Base-by-base conservation (phyloP, 1,139 yeast genomes). In the Petasospora rhodanensis region DNA sequence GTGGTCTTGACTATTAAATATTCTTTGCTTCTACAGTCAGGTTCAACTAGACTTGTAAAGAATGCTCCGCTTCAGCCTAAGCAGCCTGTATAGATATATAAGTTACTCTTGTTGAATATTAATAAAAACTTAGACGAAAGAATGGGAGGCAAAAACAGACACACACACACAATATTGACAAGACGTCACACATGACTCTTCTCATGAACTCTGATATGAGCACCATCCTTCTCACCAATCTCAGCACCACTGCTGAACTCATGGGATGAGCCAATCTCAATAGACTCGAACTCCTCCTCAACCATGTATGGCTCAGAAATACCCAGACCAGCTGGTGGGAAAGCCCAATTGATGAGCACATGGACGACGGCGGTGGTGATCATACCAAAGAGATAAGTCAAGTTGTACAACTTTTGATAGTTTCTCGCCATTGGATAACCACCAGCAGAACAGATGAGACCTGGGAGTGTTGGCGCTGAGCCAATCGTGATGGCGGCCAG, bases 391-490 rank as follows among this genome's bases (percentile, higher is more conserved):
- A 37, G 13, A 13, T 37, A 37, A 12, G 38, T 34, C 24, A 37
- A 10, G 14, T 37, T 37, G 32, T 37, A 37, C 14, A 37, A 13
- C 26, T 34, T 37, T 23, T 30, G 27, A 22, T 37, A 37, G 6
- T 31, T 29, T 3, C 17, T 10, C 7, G n/a, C 20, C 41, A 37
- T 34, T 2, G 32, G 24, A 10, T 35, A 32, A 2, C 30, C 31
- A 32, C 39, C 35, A 19, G 35, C 40, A 18, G 26, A 7, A 14
- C 35, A 32, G 8, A 37, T 28, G 9, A 60, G 43, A 13, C 64
- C 65, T 1, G 64, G 62, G 28, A 60, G 42, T 9, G 58, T 53
- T 15, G 56, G 52, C 3, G 52, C 46, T 14, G 50, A 43, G 15
- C 57, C 57, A 7, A 49, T 39, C 2, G 58, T 12, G 50, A 61